Evolutionary conservation across 2,329 filamentous ascomycete genomes (phyloP).

Genomic region (Talaromyces sp.): DNA sequence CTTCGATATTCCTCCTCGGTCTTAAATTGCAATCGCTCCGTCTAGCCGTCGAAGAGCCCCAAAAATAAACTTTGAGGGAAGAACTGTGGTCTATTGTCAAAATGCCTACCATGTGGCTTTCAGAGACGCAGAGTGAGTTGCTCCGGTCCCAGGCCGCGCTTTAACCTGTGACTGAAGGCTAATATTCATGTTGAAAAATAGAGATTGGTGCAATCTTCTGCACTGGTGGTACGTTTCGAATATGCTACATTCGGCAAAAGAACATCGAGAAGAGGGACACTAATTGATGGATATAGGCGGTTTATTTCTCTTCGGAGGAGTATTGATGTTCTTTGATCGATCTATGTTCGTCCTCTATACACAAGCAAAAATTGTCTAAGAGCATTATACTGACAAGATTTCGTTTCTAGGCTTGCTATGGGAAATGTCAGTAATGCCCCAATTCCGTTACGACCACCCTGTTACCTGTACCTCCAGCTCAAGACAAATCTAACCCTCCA

Average conservation of each 20-base stretch:
- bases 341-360: constrained; percentile 65
- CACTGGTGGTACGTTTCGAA: constrained; percentile 74
- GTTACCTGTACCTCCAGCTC: constrained; percentile 9
- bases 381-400: background rate
- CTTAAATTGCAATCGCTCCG: background rate
- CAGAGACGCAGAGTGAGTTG: constrained; percentile 85
- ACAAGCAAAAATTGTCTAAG: too few relatives aligned
- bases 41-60: background rate
- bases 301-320: constrained; percentile 90
- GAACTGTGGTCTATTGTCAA: constrained; percentile 27
- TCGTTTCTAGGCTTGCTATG: constrained; percentile 75
- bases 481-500: constrained; percentile 15
- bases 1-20: background rate
- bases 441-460: constrained; percentile 30
- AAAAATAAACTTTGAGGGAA: background rate
- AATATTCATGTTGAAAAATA: constrained; percentile 39
- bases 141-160: background rate
- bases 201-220: constrained; percentile 98
- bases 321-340: constrained; percentile 96
- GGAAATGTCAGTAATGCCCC: constrained; percentile 64
- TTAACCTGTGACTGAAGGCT: background rate
- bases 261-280: background rate
- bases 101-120: constrained; percentile 93
- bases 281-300: constrained; percentile 59
- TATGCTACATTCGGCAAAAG: background rate